Percentiles rank a stretch among this genome's conserved stretches.
Conservation (phyloP, 805 yeast species). For the Vanderwaltozyma yarrowii region DNA sequence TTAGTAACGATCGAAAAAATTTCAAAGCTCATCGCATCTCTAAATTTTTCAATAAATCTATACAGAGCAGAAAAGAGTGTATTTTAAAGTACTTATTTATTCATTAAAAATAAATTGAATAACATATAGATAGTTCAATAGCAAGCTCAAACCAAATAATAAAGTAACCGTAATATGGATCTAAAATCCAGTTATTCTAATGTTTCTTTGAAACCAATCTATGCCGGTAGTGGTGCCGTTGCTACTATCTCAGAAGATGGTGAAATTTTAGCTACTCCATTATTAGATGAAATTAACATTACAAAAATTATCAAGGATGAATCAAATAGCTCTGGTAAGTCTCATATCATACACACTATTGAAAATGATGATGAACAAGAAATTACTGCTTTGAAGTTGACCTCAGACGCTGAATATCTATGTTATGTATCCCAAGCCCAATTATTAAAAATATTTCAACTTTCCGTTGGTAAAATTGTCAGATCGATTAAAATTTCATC, state of each 20-base stretch:
- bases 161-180: constrained; percentile 14
- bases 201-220: constrained; percentile 63
- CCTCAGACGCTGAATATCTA: constrained; percentile 64
- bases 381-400: constrained; percentile 61
- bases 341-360: constrained; percentile 37
- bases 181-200: constrained; percentile 27
- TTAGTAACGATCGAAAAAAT: neutral
- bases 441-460: constrained; percentile 54
- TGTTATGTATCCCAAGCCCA: constrained; percentile 78
- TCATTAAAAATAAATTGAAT: no score
- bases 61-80: no score
- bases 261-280: constrained; percentile 62
- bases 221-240: constrained; percentile 67
- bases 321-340: no score
- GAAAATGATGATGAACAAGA: constrained; percentile 78
- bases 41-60: no score
- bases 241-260: constrained; percentile 61
- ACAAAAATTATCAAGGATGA: constrained; percentile 37
- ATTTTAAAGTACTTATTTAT: no score
- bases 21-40: neutral
- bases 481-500: constrained; percentile 56
- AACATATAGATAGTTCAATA: no score
- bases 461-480: constrained; percentile 29
- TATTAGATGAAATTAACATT: constrained; percentile 65
- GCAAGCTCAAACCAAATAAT: neutral